These are phyloP conservation scores for Rhodotorula sp. DNA, from an alignment of 1,284 basidiomycete genomes.

Conservation along the genomic window DNA sequence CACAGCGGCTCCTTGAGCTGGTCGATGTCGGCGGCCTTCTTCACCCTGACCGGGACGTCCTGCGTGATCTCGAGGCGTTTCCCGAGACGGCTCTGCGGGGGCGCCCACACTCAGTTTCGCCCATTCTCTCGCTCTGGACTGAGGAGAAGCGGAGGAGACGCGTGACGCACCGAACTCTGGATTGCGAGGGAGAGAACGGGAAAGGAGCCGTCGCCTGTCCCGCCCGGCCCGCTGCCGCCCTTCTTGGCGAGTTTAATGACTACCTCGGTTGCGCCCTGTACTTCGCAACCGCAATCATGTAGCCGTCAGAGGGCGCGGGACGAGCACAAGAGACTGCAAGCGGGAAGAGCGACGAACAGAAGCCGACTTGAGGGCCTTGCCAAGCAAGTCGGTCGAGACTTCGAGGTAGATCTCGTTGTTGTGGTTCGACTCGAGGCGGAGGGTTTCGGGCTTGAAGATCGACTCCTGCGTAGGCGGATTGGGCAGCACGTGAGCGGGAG, in stretches of 20 bases:
- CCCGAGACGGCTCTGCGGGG: conserved; percentile 32
- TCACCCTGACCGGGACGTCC: conserved; percentile 49
- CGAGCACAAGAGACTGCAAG: background rate
- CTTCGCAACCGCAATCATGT: fast-evolving
- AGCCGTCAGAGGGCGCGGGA: background rate
- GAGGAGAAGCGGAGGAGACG: background rate
- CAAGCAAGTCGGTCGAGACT: conserved; percentile 48
- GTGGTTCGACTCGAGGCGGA: conserved; percentile 51
- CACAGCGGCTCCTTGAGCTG: conserved; percentile 49
- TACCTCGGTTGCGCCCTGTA: conserved; percentile 40
- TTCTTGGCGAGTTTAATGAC: conserved; percentile 49
- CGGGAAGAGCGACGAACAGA: conserved; percentile 1
- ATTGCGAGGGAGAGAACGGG: conserved; percentile 49
- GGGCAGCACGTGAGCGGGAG: background rate
- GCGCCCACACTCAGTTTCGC: too few relatives aligned
- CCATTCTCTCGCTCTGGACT: too few relatives aligned
- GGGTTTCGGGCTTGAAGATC: conserved; percentile 45
- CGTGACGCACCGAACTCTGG: conserved; percentile 32
- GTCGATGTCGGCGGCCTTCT: conserved; percentile 48
- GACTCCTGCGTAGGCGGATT: conserved; percentile 17
- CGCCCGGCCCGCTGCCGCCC: conserved; percentile 34
- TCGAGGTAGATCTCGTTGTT: conserved; percentile 52
- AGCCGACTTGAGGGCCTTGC: conserved; percentile 46
- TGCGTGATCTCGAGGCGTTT: conserved; percentile 48
- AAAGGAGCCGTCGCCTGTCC: conserved; percentile 36